Base-by-base conservation (phyloP, 2,329 filamentous ascomycete species). In the Botrytis cinerea region DNA sequence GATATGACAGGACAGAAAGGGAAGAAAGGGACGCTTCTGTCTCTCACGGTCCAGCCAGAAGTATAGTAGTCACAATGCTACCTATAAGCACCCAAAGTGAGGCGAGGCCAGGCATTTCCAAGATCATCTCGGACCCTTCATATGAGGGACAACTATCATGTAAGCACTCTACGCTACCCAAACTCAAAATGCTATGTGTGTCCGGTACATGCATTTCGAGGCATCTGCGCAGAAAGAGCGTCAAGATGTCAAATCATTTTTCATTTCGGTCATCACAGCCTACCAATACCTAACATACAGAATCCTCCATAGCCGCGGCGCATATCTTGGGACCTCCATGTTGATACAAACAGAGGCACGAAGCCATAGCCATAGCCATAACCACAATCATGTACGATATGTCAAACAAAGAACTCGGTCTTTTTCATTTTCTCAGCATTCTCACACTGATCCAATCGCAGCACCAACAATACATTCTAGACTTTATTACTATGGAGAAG, bases 241-340 rank as follows among this genome's bases (percentile, higher is more conserved):
- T 63, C 61, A 43, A 43, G 38, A 45, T 45, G 45, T 45, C 38
- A 18, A 62, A 63, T 45, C 38, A 63, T 32, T 43, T 38, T 45
- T 63, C 38, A 63, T 25, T 28, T 45, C n/a, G 12, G 28, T 20
- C 38, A 45, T 22, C 60, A 43, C 60, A 61, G 59, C 35, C 59
- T 40, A 25, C 59, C 32, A n/a, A 1, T 4, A 1, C 9, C 22
- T 28, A n/a, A 28, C 14, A 62, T 12, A 18, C 25, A 12, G 60
- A 12, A 43, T 67, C n/a, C 63, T 61, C 32, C 28, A 61, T 38
- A 70, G 54, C 68, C 68, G 68, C 67, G 35, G 51, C n/a, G 51
- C 68, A 60, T 60, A 67, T 67, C 9, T 22, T 43, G 10, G 9
- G 22, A 46, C 40, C 46, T 35, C 46, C 40, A 32, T n/a, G 14